A percentile compares a stretch with the other conserved stretches of the same genome.
phyloP scores from a whole-genome alignment of 1,284 basidiomycete genomes.

The Exsudoporus floridanus region DNA sequence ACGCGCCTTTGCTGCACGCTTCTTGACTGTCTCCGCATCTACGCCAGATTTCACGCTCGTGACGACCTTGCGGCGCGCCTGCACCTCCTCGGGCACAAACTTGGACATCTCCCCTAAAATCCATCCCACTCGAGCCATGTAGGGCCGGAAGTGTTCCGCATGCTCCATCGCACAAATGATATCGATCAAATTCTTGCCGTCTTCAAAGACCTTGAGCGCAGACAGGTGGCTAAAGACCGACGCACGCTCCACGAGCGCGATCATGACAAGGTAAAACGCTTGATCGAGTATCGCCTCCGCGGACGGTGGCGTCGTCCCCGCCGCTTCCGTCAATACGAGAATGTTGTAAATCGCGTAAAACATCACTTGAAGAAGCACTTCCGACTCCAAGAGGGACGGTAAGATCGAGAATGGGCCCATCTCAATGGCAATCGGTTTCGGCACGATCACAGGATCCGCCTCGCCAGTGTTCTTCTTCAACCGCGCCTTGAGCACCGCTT shows the following conservation, averaged over 20 bases:
- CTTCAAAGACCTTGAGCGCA: conserved; percentile 54
- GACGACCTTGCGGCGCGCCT: conserved; percentile 46
- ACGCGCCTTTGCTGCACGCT: conserved; percentile 78
- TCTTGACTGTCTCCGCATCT: conserved; percentile 69
- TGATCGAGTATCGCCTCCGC: conserved; percentile 90
- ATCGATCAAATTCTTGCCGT: conserved; percentile 64
- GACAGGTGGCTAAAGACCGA: conserved; percentile 60
- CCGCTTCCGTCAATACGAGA: conserved; percentile 56
- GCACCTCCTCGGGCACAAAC: conserved; percentile 57
- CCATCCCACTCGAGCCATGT: conserved; percentile 72
- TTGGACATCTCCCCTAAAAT: conserved; percentile 62
- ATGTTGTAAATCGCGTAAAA: conserved; percentile 77
- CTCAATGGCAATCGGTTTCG: conserved; percentile 63
- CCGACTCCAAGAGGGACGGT: conserved; percentile 60
- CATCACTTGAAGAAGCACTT: conserved; percentile 71
- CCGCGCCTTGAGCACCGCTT: conserved; percentile 70
- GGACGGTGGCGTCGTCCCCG: conserved; percentile 61
- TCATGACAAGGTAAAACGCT: conserved; percentile 81
- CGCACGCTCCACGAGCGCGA: conserved; percentile 72
- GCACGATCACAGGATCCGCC: conserved; percentile 72
- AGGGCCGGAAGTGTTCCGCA: conserved; percentile 70
- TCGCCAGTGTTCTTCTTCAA: conserved; percentile 65
- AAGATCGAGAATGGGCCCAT: conserved; percentile 68
- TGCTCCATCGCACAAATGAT: conserved; percentile 76
- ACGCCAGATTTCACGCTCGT: conserved; percentile 40